These are phyloP conservation scores for Pichia sp. DNA, from an alignment of 1,139 yeast species.

Conservation along the genomic window DNA sequence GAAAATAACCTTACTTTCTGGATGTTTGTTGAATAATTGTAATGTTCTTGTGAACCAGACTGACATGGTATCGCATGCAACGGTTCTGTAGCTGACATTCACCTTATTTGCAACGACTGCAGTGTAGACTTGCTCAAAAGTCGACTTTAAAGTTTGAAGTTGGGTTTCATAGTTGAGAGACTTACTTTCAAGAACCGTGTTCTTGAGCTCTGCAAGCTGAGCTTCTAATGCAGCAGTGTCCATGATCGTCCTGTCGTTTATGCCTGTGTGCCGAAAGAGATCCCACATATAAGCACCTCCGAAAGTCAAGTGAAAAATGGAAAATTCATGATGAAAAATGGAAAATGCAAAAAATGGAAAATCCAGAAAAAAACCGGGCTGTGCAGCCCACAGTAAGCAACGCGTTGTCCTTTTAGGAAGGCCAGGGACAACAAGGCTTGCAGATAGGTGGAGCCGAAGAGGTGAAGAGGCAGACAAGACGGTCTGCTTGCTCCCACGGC, in stretches of 20 bases:
- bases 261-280: no score
- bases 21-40: constrained; percentile 11
- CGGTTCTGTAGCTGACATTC: constrained; percentile 36
- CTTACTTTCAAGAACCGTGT: constrained; percentile 14
- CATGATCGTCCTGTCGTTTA: neutral
- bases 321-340: constrained; percentile 1
- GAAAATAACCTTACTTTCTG: constrained; percentile 9
- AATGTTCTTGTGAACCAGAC: constrained; percentile 59
- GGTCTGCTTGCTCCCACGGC: no score
- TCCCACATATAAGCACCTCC: no score
- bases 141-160: neutral
- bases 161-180: constrained; percentile 6
- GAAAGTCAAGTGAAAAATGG: no score
- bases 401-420: no score
- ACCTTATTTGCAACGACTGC: constrained; percentile 32
- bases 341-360: neutral
- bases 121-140: constrained; percentile 20
- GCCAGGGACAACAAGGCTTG: no score
- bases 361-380: no score
- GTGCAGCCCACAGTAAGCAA: no score
- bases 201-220: constrained; percentile 2
- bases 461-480: no score
- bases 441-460: no score
- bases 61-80: constrained; percentile 58
- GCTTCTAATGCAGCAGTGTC: neutral